phyloP scores from a whole-genome alignment of 176 grass and related monocot genomes.

The Phoenix dactylifera region DNA sequence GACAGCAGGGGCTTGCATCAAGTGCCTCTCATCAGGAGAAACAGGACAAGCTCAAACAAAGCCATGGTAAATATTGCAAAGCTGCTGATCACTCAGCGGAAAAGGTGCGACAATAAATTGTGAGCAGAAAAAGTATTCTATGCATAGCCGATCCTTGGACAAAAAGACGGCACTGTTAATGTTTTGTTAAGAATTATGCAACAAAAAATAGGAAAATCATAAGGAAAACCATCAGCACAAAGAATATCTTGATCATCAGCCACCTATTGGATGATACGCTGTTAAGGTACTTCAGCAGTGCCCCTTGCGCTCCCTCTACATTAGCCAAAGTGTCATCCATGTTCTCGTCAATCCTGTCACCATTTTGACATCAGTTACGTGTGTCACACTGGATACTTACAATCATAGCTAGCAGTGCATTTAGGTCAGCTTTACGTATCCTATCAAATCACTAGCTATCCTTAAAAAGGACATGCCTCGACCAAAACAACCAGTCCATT shows the following conservation, averaged over 20 bases:
- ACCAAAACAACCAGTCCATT: no score
- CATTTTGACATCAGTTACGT: neutral
- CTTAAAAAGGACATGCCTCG: no score
- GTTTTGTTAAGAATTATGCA: neutral
- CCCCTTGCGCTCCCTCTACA: neutral
- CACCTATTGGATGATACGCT: constrained; percentile 86
- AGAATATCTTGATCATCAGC: constrained; percentile 99
- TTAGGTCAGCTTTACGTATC: no score
- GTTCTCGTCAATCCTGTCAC: constrained; percentile 18
- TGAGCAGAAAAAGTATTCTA: constrained; percentile 14
- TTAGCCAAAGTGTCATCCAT: constrained; percentile 63
- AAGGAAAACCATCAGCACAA: constrained; percentile 52
- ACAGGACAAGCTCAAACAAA: no score
- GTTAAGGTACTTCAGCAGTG: constrained; percentile 1
- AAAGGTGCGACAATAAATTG: no score
- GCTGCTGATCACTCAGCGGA: neutral
- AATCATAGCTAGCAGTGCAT: no score
- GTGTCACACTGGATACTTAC: no score
- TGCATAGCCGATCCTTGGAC: constrained; percentile 3
- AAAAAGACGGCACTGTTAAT: neutral
- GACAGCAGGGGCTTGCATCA: no score
- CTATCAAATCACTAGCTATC: no score
- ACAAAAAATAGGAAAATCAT: constrained; percentile 8
- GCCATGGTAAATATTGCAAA: neutral
- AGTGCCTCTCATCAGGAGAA: no score